Evolutionary conservation across 2,329 filamentous ascomycete genomes (phyloP), one percentile per base, ranked within the genome.

Genomic region (Lecanicillium sp.): DNA sequence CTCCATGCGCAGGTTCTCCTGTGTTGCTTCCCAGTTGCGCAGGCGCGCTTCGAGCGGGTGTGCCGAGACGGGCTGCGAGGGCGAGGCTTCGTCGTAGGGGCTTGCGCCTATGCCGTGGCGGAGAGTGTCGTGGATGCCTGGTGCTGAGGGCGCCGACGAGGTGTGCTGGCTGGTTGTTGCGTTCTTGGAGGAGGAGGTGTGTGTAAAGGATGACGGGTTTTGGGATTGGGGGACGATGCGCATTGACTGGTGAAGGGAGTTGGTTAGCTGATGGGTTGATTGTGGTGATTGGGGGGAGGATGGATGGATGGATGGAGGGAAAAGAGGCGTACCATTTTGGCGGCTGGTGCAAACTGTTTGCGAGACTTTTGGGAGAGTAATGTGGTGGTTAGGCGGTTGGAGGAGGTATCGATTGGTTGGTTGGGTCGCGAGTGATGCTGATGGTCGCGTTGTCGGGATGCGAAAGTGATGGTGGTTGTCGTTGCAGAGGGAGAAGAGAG

Each of bases 1-100:
- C 66, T 89, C 80, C 85, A 95, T 92, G 65, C 94, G 92, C 58
- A 95, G 65, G 25, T 70, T 62, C 53, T 95, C 83, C 66, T 95
- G 90, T 30, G 89, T 95, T 42, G 81, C 72, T 64, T 90, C 85
- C 92, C 92, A 98, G 57, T 80, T 76, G 55, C 82, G 77, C 43
- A 98, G 84, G 46, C 92, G 88, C 38, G 85, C 72, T 68, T 96
- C 92, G 54, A 98, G 85, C 0, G 92, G 92, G 71, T 98, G 92
- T 3, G 82, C 67, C 31, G 61, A 65, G 46, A 75, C 66, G n/a
- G 82, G 70, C 34, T 57, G 50, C 52, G 55, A 48, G 43, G 63
- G 55, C 41, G 65, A 54, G 37, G 65, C 59, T 38, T 65, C 58
- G 42, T 71, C 63, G 49, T 63, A 58, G 48, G 77, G 61, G 35